Base-by-base conservation (phyloP, 106 monocot genomes). In the Iris macrosiphon region DNA sequence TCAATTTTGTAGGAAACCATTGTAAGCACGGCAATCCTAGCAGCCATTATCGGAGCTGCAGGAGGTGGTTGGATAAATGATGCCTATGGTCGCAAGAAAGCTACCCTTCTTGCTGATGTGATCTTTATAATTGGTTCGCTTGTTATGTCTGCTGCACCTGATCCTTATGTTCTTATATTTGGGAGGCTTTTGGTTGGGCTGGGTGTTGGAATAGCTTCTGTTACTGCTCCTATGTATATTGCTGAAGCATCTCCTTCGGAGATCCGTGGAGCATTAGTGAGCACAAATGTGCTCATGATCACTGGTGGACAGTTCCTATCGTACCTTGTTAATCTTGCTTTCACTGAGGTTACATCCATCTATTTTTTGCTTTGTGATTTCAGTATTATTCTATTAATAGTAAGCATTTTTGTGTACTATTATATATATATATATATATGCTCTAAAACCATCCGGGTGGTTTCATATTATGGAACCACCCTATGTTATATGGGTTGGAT, bases 211-310 rank as follows among this genome's bases (percentile, higher is more conserved):
- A 33, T 83, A 55, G 96, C 96, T 41, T 90, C 96, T 22, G 90
- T 90, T 3, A 96, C 90, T 55, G 90, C 96, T 16, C 96, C 96
- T 2, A 77, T 96, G 29, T 96, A 96, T 57, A 96, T 96, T 55
- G 96, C 96, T 11, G 89, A 96, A 75, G 76, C 75, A 63, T 85
- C 96, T 4, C 96, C 96, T 68, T 83, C 90, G 34, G 96, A 96
- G 62, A 96, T 96, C 23, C 74, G 96, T 55, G 96, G 96, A 44
- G 86, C 74, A 10, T 63, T 96, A 17, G 90, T 96, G 15, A 72
- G 79, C 43, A 96, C 77, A 18, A 90, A 96, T 64, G 96, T 96
- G 48, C 86, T 96, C 45, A 96, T 96, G 96, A 90, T 96, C 55
- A 96, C 90, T 13, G 79, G 82, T 20, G 90, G 90, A 32, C 96